Base-by-base conservation (phyloP, 805 yeast genomes). In the Komagataella ulmi region DNA sequence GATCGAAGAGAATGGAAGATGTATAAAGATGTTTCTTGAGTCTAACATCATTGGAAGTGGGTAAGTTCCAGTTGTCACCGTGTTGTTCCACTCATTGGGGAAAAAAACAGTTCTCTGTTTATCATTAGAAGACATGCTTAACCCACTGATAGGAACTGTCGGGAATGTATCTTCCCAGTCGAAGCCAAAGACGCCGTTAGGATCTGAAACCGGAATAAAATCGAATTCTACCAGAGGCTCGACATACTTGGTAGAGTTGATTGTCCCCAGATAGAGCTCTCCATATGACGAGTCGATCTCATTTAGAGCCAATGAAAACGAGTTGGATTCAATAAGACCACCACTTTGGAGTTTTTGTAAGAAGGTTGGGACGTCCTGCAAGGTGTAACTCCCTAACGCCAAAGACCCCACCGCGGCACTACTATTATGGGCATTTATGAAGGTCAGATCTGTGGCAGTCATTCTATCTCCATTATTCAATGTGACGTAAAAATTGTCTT, bases 11-110 rank as follows among this genome's bases (percentile, higher is more conserved):
- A 74, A 65, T 0, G 91, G 91, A 43, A 85, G 61, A 59, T 68
- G 75, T 24, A 71, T 71, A 61, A 65, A 75, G 8, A 63, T 55
- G 45, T 73, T 67, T 52, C 87, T 69, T 1, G 86, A 67, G 59
- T 84, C 88, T 18, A 85, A 59, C 3, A 83, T 51, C 0, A 80
- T 82, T 0, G 89, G 84, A 21, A 70, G 64, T 19, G 74, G 64
- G 50, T 62, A 70, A 44, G 61, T 59, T 3, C 66, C 63, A 1
- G 69, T 52, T 3, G 66, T 59, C 52, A 78, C 55, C 18, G 70
- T 61, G 7, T 77, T 80, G 44, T 69, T 63, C 17, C 61, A 64
- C 49, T 60, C 60, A 3, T 61, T 53, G 48, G 66, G 62, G 60
- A 56, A 7, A 23, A 52, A 49, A 55, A 61, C 55, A 57, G 65